These are phyloP conservation scores for Leishmania braziliensis DNA, from an alignment of 208 protist species.

Conservation along the genomic window DNA sequence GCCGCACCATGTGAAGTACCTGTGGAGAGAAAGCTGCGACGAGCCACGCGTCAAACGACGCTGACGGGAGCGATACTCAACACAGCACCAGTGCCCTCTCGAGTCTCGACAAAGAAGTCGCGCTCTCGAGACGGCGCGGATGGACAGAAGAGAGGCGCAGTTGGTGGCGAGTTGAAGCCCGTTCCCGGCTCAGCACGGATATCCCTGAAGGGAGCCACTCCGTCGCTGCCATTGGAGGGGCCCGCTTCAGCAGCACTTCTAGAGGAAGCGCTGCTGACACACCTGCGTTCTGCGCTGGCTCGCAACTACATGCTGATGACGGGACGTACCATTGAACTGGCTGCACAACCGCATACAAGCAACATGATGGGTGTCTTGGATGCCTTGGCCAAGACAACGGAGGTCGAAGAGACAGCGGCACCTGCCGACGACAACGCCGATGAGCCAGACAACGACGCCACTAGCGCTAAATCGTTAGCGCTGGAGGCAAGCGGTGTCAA, in stretches of 20 bases:
- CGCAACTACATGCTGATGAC: neutral
- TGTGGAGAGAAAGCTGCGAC: neutral
- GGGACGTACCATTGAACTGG: neutral
- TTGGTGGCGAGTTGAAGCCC: neutral
- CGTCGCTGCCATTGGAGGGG: constrained; percentile 1
- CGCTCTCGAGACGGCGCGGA: neutral
- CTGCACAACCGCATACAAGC: neutral
- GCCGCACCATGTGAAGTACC: neutral
- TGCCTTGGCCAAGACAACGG: neutral
- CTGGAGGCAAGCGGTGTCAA: neutral
- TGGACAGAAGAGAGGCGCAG: neutral
- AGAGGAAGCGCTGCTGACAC: constrained; percentile 13
- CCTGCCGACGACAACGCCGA: neutral
- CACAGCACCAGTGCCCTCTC: neutral
- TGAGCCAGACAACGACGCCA: neutral
- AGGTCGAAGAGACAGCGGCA: neutral
- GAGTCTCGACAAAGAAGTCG: neutral
- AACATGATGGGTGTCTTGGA: neutral
- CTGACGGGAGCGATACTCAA: constrained; percentile 8
- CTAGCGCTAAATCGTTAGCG: neutral
- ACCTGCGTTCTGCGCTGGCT: constrained; percentile 13
- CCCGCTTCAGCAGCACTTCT: constrained; percentile 1
- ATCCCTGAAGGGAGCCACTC: neutral
- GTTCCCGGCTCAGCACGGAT: neutral
- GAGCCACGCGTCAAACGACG: constrained; percentile 12